Evolutionary conservation across 2,329 filamentous ascomycete genomes (phyloP).

Genomic region (Orbilia quercus): DNA sequence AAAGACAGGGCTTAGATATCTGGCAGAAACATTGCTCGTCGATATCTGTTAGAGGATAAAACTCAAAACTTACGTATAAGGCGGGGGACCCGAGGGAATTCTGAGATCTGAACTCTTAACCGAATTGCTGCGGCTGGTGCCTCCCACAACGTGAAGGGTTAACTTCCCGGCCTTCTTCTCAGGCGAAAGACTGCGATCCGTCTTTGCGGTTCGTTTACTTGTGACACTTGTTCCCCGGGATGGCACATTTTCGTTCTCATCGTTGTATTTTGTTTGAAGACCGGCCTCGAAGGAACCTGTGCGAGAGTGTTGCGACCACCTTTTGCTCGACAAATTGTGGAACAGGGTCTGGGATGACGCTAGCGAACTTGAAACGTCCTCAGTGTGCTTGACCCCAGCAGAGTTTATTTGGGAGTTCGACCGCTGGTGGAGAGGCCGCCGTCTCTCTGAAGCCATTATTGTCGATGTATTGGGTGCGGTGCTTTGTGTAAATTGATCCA

Average conservation of each 20-base stretch:
- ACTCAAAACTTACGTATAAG: constrained; percentile 56
- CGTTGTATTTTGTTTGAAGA: constrained; percentile 47
- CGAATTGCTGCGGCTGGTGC: constrained; percentile 36
- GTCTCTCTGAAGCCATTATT: constrained; percentile 49
- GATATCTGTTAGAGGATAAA: constrained; percentile 48
- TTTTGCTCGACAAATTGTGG: constrained; percentile 55
- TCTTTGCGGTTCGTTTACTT: constrained; percentile 56
- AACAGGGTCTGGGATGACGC: constrained; percentile 55
- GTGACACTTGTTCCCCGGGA: constrained; percentile 53
- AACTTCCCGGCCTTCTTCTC: constrained; percentile 47
- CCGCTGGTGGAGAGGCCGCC: constrained; percentile 53
- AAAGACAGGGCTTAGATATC: constrained; percentile 41
- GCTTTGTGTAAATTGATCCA: constrained; percentile 43
- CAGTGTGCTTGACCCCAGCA: constrained; percentile 53
- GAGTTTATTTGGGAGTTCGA: constrained; percentile 55
- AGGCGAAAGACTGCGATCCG: constrained; percentile 45
- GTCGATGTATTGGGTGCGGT: constrained; percentile 6
- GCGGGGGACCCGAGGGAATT: constrained; percentile 49
- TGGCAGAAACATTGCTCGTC: constrained; percentile 38
- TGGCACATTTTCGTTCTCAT: constrained; percentile 51
- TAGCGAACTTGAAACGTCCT: constrained; percentile 56
- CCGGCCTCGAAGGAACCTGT: constrained; percentile 47
- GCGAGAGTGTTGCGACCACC: constrained; percentile 51
- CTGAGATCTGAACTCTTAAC: constrained; percentile 51
- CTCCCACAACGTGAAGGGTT: constrained; percentile 36